Base-by-base conservation (phyloP, 257 asterid species). In the Ophiorrhiza pumila region DNA sequence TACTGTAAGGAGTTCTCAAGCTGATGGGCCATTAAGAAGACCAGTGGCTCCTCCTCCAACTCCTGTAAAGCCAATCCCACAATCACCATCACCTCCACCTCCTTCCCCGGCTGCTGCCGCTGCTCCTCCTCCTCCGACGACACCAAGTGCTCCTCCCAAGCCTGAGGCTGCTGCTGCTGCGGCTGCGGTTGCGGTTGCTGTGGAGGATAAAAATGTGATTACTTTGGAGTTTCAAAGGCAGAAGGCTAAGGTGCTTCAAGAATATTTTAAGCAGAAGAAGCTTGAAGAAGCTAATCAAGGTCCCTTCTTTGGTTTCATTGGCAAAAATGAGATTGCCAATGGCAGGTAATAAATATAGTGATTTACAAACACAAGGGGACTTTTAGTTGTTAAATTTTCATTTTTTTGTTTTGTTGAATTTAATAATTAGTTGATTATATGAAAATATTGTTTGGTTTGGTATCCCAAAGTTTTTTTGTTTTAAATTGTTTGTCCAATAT, bases 191-290 rank as follows among this genome's bases (percentile, higher is more conserved):
- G 84, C 60, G 66, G 80, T 78, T 35, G 46, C 80, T 27, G 89
- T 32, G 73, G 90, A 74, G 27, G 92, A 64, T 41, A 86, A 75
- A 75, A 76, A 77, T 82, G 86, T 77, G 79, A 73, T 89, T 47
- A 95, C 97, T 23, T 14, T 90, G 85, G 98, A 92, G 81, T 90
- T 95, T 47, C 99, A 95, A 87, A 95, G 99, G 84, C 91, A 86
- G 83, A 95, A 87, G 84, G 99, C 99, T 3, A 95, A 87, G 84
- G 99, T 89, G 83, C 87, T 95, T 67, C 98, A 87, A 79, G 97
- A 88, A 25, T 92, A 95, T 70, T 95, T 95, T 83, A 95, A 83
- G 89, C 81, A 87, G 95, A 95, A 90, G 91, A 95, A 92, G 80
- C 87, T 92, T 55, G 96, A 87, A 74, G 89, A 81, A 53, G 96